Percentiles rank a stretch among this genome's conserved stretches.
Evolutionary conservation across 164 flowering plant species (phyloP).

Genomic region (Annona squamosa): DNA sequence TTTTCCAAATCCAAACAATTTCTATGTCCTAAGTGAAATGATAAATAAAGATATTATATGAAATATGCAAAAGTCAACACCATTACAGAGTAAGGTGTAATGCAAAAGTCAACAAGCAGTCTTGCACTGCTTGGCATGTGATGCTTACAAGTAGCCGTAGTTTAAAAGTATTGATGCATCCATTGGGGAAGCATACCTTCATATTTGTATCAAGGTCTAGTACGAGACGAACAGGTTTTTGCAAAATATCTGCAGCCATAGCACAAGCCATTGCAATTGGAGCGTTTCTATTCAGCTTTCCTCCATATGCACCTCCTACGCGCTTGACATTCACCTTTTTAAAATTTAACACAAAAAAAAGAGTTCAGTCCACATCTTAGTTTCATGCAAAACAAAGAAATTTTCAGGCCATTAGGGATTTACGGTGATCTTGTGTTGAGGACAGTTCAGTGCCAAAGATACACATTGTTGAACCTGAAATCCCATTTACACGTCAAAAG

Average conservation of each 20-base stretch:
- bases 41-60: no score
- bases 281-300: slow-evolving; percentile 6
- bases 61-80: neutral
- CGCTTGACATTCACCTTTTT: slow-evolving; percentile 11
- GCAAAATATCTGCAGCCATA: slow-evolving; percentile 10
- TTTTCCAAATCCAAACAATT: no score
- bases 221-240: slow-evolving; percentile 10
- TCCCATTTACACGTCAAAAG: neutral
- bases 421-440: slow-evolving; percentile 11
- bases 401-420: neutral
- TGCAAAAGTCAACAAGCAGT: no score
- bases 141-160: neutral
- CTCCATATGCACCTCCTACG: slow-evolving; percentile 11
- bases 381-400: neutral
- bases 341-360: neutral
- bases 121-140: neutral
- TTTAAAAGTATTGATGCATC: neutral
- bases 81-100: neutral
- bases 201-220: slow-evolving; percentile 7
- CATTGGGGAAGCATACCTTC: slow-evolving; percentile 4
- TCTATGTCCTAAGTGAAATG: no score
- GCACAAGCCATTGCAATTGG: slow-evolving; percentile 10
- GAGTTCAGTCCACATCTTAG: neutral
- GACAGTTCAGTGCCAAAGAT: slow-evolving; percentile 7
- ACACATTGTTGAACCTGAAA: slow-evolving; percentile 9